Evolutionary conservation across 1,139 yeast genomes (phyloP).

Genomic region (Zygoascus sp.): DNA sequence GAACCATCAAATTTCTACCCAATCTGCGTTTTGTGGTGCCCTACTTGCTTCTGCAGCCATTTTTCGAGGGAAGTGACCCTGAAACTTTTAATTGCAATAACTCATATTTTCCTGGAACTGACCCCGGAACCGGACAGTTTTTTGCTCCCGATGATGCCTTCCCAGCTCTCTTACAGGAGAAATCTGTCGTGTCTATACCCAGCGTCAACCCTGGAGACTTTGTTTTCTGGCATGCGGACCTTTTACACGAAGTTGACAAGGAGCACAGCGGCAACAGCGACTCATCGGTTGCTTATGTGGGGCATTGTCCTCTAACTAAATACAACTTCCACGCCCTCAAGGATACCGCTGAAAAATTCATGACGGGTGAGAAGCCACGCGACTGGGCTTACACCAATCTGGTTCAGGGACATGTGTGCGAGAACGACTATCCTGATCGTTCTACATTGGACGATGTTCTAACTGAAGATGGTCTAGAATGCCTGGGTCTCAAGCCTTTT

Average conservation of each 20-base stretch:
- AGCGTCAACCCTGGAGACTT: conserved; percentile 36
- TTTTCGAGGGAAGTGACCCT: conserved; percentile 29
- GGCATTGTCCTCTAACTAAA: conserved; percentile 8
- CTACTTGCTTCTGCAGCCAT: conserved; percentile 44
- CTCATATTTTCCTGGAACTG: conserved; percentile 10
- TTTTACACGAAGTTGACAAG: conserved; percentile 46
- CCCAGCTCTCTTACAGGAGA: conserved; percentile 27
- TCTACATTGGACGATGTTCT: conserved; percentile 8
- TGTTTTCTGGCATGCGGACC: conserved; percentile 50
- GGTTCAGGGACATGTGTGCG: conserved; percentile 5
- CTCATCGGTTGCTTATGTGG: conserved; percentile 41
- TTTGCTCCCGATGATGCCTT: conserved; percentile 8
- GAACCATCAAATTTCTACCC: conserved; percentile 44
- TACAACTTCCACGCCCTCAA: conserved; percentile 9
- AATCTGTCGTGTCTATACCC: conserved; percentile 28
- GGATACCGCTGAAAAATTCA: conserved; percentile 9
- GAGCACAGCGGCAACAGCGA: conserved; percentile 39
- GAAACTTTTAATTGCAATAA: neutral
- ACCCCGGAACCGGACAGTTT: conserved; percentile 10
- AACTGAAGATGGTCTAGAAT: conserved; percentile 4
- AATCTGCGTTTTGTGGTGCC: conserved; percentile 36
- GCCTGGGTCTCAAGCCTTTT: conserved; percentile 7
- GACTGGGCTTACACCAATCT: conserved; percentile 7
- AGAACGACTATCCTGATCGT: conserved; percentile 8
- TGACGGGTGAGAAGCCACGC: conserved; percentile 10